A percentile compares a stretch with the other conserved stretches of the same genome.
Evolutionary conservation across 2,329 filamentous ascomycete species (phyloP).

Genomic region (Aschersonia sp.): DNA sequence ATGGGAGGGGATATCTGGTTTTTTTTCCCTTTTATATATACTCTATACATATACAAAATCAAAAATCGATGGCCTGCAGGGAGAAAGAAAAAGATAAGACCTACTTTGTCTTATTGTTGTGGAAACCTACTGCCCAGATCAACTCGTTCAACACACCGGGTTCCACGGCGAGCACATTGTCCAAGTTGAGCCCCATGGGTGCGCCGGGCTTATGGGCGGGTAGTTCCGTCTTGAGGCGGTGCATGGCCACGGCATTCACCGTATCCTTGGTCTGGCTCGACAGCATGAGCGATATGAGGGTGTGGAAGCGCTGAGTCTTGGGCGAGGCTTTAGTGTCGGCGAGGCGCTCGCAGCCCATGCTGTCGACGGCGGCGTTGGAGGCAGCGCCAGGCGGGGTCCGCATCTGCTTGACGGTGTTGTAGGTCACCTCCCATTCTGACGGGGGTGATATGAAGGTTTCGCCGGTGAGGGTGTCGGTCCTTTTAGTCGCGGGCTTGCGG

Average conservation of each 20-base stretch:
- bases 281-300: slow-evolving; percentile 76
- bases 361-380: slow-evolving; percentile 77
- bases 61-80: too few species aligned
- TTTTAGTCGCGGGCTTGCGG: slow-evolving; percentile 32
- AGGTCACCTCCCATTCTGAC: slow-evolving; percentile 72
- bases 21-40: too few species aligned
- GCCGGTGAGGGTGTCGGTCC: slow-evolving; percentile 24
- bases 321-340: slow-evolving; percentile 36
- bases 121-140: slow-evolving; percentile 78
- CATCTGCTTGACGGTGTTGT: slow-evolving; percentile 66
- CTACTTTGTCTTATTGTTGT: slow-evolving; percentile 77
- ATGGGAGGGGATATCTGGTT: too few species aligned
- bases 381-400: slow-evolving; percentile 38
- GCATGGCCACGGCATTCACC: slow-evolving; percentile 73
- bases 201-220: slow-evolving; percentile 31
- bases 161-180: slow-evolving; percentile 61
- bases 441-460: slow-evolving; percentile 40
- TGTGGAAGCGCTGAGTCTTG: slow-evolving; percentile 63
- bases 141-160: slow-evolving; percentile 52
- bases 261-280: slow-evolving; percentile 90
- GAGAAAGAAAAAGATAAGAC: background rate
- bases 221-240: slow-evolving; percentile 60
- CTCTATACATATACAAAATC: too few species aligned
- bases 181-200: slow-evolving; percentile 48
- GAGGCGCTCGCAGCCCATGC: slow-evolving; percentile 84